Conservation (phyloP, 148 eudicot genomes). For the Rhododendron simsii region DNA sequence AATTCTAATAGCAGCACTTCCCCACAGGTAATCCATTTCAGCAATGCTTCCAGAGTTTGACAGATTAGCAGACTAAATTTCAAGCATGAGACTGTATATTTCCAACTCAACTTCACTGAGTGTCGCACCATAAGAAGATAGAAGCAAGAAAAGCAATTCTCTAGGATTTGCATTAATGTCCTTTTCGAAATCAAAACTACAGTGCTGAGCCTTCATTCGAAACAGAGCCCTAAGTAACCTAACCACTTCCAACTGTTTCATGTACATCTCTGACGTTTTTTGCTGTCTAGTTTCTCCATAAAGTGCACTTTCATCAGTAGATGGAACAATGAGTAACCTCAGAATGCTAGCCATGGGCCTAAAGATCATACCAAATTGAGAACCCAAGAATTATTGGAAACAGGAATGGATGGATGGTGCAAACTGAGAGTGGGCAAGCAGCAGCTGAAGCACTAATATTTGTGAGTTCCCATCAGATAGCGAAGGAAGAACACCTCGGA, state of each 20-base stretch:
- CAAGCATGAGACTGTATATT: constrained; percentile 56
- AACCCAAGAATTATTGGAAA: constrained; percentile 25
- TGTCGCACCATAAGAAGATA: constrained; percentile 87
- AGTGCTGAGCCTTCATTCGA: constrained; percentile 34
- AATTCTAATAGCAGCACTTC: constrained; percentile 50
- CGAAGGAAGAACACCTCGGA: constrained; percentile 46
- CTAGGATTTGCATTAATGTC: constrained; percentile 51
- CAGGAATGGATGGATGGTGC: constrained; percentile 37
- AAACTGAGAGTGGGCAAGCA: constrained; percentile 85
- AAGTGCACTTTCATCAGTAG: constrained; percentile 1
- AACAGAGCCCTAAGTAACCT: constrained; percentile 69
- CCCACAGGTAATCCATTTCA: constrained; percentile 90
- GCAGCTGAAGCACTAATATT: constrained; percentile 52
- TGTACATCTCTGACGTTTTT: constrained; percentile 21
- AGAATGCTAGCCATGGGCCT: constrained; percentile 82
- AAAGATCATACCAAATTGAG: constrained; percentile 51
- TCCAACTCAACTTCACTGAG: constrained; percentile 70
- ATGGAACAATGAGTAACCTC: constrained; percentile 37
- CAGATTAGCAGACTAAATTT: constrained; percentile 44
- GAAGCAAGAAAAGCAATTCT: constrained; percentile 63
- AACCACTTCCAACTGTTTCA: constrained; percentile 55
- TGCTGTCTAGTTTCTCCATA: constrained; percentile 15
- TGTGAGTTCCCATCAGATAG: constrained; percentile 47
- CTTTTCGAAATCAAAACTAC: constrained; percentile 33
- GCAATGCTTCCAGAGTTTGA: constrained; percentile 34